Conservation (phyloP, 495 filamentous ascomycete species). For the Penicillium bovifimosum region DNA sequence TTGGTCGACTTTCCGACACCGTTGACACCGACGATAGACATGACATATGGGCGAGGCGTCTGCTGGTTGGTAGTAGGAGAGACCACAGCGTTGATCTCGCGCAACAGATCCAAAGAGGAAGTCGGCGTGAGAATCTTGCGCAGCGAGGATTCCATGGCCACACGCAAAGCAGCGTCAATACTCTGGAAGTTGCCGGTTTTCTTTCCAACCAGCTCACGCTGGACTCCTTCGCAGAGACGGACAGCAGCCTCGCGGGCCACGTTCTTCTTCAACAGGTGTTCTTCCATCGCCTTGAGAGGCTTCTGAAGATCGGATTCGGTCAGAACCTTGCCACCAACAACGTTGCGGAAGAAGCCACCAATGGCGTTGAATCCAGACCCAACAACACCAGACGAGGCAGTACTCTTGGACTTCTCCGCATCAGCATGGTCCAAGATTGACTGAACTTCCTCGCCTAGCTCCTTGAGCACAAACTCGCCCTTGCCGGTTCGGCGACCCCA, state of each 20-base stretch:
- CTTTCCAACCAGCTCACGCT: slow-evolving; percentile 79
- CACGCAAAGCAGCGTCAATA: slow-evolving; percentile 74
- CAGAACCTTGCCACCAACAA: slow-evolving; percentile 87
- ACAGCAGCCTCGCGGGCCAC: slow-evolving; percentile 92
- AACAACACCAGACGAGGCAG: slow-evolving; percentile 56
- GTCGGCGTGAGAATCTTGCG: slow-evolving; percentile 94
- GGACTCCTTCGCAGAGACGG: slow-evolving; percentile 84
- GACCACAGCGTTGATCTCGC: slow-evolving; percentile 80
- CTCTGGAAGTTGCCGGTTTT: slow-evolving; percentile 93
- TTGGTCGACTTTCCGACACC: slow-evolving; percentile 98
- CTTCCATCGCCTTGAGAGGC: slow-evolving; percentile 91
- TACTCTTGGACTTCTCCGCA: slow-evolving; percentile 51
- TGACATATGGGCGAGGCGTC: slow-evolving; percentile 78
- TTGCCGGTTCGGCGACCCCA: slow-evolving; percentile 82
- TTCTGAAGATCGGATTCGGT: slow-evolving; percentile 84
- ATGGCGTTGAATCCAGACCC: slow-evolving; percentile 73
- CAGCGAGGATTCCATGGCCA: slow-evolving; percentile 83
- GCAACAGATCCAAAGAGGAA: slow-evolving; percentile 85
- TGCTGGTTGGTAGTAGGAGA: slow-evolving; percentile 48
- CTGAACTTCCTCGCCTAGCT: slow-evolving; percentile 89
- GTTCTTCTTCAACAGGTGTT: slow-evolving; percentile 92
- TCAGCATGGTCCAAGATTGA: slow-evolving; percentile 72
- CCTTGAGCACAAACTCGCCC: slow-evolving; percentile 89
- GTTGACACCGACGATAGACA: slow-evolving; percentile 96
- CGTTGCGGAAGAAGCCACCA: slow-evolving; percentile 82